These are phyloP conservation scores for Emericellopsis atlantica DNA, from an alignment of 2,329 filamentous ascomycete genomes.

Conservation along the genomic window DNA sequence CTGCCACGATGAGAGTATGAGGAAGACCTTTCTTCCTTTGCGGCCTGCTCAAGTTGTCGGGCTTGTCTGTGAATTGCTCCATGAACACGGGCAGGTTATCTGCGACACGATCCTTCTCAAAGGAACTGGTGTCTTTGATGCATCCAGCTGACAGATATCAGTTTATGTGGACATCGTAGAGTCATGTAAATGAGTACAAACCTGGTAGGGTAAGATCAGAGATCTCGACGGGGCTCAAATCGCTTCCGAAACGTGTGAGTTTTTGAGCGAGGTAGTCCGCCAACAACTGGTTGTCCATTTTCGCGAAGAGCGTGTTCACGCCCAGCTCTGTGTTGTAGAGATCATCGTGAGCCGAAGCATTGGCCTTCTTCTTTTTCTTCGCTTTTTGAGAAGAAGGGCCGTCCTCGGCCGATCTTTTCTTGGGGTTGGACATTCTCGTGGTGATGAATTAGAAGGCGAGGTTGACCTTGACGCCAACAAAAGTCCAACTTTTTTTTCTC, in stretches of 20 bases:
- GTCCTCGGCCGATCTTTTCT: constrained; percentile 44
- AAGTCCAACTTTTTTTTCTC: neutral
- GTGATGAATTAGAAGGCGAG: neutral
- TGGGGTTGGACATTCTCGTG: constrained; percentile 24
- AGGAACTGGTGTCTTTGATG: constrained; percentile 71
- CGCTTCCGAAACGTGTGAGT: constrained; percentile 63
- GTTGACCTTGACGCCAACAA: too few species aligned
- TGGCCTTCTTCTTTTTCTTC: constrained; percentile 40
- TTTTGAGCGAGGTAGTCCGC: constrained; percentile 78
- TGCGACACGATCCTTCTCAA: constrained; percentile 51
- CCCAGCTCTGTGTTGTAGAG: constrained; percentile 56
- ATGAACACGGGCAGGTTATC: constrained; percentile 70
- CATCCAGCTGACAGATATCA: constrained; percentile 42
- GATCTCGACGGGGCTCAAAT: constrained; percentile 73
- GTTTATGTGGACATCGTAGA: neutral
- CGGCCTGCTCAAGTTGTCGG: constrained; percentile 47
- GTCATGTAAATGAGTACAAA: constrained; percentile 21
- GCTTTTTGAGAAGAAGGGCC: constrained; percentile 5
- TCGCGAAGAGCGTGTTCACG: constrained; percentile 67
- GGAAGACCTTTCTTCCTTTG: constrained; percentile 59
- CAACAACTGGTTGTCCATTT: constrained; percentile 72
- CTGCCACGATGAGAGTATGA: constrained; percentile 82
- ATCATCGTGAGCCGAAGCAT: constrained; percentile 40
- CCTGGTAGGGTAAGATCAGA: constrained; percentile 72
- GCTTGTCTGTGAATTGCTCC: constrained; percentile 48